Evolutionary conservation across 768 basidiomycete genomes (phyloP).

Genomic region (Lactarius evosmus): DNA sequence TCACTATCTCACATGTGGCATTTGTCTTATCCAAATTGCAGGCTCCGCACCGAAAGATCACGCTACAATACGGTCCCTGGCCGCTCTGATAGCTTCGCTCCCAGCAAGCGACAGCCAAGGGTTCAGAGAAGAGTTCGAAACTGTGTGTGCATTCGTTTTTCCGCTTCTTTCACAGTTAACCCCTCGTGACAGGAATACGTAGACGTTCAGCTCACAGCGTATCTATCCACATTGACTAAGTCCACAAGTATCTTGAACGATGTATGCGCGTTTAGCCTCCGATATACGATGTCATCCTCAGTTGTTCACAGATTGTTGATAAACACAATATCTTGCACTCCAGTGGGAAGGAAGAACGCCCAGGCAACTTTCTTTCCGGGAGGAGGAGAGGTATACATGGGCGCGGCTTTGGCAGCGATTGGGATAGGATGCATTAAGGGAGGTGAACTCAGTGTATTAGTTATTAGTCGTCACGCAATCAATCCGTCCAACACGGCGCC

Average conservation of each 20-base stretch:
- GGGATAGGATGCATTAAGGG: constrained; percentile 28
- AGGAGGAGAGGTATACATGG: constrained; percentile 25
- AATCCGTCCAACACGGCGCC: constrained; percentile 24
- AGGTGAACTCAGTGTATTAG: neutral
- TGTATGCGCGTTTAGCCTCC: constrained; percentile 45
- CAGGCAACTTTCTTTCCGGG: constrained; percentile 33
- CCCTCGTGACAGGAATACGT: constrained; percentile 75
- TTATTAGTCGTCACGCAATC: neutral
- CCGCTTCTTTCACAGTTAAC: neutral
- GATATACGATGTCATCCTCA: constrained; percentile 15
- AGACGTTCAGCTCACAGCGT: constrained; percentile 90
- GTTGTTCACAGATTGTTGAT: constrained; percentile 61
- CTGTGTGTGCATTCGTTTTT: constrained; percentile 45
- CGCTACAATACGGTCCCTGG: constrained; percentile 75
- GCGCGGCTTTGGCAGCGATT: constrained; percentile 27
- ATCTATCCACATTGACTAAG: constrained; percentile 85
- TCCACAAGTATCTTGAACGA: constrained; percentile 85
- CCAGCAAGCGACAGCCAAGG: constrained; percentile 80
- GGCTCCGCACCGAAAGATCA: constrained; percentile 78
- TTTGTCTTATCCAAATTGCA: constrained; percentile 31
- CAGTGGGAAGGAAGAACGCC: constrained; percentile 53
- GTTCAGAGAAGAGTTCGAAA: constrained; percentile 88
- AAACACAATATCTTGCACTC: constrained; percentile 66
- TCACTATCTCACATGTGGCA: neutral
- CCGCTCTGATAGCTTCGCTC: constrained; percentile 82